phyloP scores from a whole-genome alignment of 306 rosid genomes.

The Inga oerstediana region DNA sequence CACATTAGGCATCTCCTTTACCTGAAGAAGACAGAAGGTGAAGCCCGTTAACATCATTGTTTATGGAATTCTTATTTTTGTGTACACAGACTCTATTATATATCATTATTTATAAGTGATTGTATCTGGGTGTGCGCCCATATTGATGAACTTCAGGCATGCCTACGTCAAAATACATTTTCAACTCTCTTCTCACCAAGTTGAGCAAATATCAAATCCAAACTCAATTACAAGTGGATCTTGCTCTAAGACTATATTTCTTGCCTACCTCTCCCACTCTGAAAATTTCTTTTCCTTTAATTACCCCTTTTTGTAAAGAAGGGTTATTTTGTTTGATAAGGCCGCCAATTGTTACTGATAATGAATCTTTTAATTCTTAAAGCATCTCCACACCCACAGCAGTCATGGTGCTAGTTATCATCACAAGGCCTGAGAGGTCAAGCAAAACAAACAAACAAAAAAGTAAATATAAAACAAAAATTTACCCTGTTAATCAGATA shows the following conservation, averaged over 20 bases:
- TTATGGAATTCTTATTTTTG: slow-evolving; percentile 1
- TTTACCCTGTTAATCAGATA: neutral
- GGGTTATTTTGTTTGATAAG: slow-evolving; percentile 3
- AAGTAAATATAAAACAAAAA: neutral
- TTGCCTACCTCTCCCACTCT: neutral
- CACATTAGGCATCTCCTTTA: slow-evolving; percentile 99
- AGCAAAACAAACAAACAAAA: neutral
- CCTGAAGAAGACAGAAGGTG: slow-evolving; percentile 59
- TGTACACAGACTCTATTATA: neutral
- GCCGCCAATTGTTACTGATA: neutral
- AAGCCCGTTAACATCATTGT: slow-evolving; percentile 26
- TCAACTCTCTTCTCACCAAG: slow-evolving; percentile 19
- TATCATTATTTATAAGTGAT: neutral
- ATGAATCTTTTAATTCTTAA: neutral
- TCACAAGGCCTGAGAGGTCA: neutral
- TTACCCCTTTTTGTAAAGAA: neutral
- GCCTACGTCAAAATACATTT: slow-evolving; percentile 18
- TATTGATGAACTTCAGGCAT: neutral
- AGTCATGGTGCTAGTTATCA: slow-evolving; percentile 4
- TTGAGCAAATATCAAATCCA: neutral
- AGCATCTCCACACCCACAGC: slow-evolving; percentile 24
- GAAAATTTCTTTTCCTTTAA: neutral
- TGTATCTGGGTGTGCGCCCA: neutral
- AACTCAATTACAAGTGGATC: slow-evolving; percentile 1
- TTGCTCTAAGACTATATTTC: slow-evolving; percentile 9